Evolutionary conservation across 75 land plant species (phyloP), one percentile per base, ranked within the genome.

Genomic region (Ceratopteris richardii): DNA sequence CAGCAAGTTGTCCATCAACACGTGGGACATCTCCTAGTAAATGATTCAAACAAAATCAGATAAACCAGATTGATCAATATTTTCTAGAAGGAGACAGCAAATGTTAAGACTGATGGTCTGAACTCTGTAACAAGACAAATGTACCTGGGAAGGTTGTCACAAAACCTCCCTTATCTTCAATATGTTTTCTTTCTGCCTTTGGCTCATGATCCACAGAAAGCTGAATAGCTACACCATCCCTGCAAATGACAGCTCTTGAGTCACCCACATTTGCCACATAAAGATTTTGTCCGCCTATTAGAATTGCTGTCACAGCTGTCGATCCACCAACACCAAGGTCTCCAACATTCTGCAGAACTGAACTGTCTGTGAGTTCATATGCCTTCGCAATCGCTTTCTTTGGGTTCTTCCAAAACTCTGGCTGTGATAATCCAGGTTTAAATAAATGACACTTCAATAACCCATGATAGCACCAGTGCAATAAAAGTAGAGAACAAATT

Each of bases 121-220:
- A n/a, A n/a, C n/a, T n/a, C n/a, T n/a, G n/a, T n/a, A n/a, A n/a
- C n/a, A n/a, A n/a, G n/a, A n/a, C n/a, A n/a, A n/a, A n/a, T n/a
- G n/a, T 33, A 33, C 37, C 37, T 56, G 96, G 91, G 50, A 90
- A 33, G 26, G 25, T 71, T 19, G 83, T 65, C 24, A 90, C 96
- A 78, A 83, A 79, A 22, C 96, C 96, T 36, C 96, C 96, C 37
- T 66, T 65, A 25, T 63, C 73, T 58, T 86, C 90, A 30, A 90
- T 88, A 17, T 44, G 61, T 53, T 44, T 43, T 0, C 70, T 60
- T 51, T 90, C 96, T 9, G 31, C 43, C 11, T 63, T 31, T 26
- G 79, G 79, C 31, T 76, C 79, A 26, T 66, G 79, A 66, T 76
- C 79, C 63, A 76, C 65, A 48, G 79, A 76, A 20, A 76, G 60